Base-by-base conservation (phyloP, 2,329 filamentous ascomycete species). In the Cercospora citrullina region DNA sequence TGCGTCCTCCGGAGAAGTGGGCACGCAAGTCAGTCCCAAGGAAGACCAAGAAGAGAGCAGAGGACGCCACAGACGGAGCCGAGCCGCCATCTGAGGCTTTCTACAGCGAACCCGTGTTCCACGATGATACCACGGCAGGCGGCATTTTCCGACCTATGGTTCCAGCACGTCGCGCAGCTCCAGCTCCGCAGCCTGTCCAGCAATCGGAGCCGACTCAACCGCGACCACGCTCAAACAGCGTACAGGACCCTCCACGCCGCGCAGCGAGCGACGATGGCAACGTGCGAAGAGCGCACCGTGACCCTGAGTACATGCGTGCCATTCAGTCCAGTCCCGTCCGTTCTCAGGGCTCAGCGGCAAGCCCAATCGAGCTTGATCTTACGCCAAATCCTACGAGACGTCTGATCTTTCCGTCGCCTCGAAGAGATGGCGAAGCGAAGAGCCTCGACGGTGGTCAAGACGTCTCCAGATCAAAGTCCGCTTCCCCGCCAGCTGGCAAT, bases 1-100 rank as follows among this genome's bases (percentile, higher is more conserved):
- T 96, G 83, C 89, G 95, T 8, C 95, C 95, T 2, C 84, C 88
- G 64, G 89, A 94, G 69, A 89, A 90, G 72, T 99, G 94, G 94
- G 90, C 90, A 72, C 69, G 72, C 33, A 76, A 74, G 66, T 67
- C 70, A n/a, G 65, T 51, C 5, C 69, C 66, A 8, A 65, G 75
- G 51, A 73, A 73, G 39, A 71, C 69, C 53, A 77, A 74, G 65
- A 77, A 76, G 69, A 73, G 71, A 63, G 66, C 64, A 31, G 69
- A 70, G 28, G 68, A 72, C 59, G 68, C 63, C 4, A 78, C 76
- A 8, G 76, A 77, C 65, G 74, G 70, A 0, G 53, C 72, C 2
- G 76, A 78, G 65, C 74, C 76, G 12, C 71, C 70, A 36, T 78
- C 76, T 2, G 76, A 78, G 45, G 73, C 75, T 1, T 77, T 75